Conservation (phyloP, 2,329 filamentous ascomycete genomes). For the Biscogniauxia marginata region DNA sequence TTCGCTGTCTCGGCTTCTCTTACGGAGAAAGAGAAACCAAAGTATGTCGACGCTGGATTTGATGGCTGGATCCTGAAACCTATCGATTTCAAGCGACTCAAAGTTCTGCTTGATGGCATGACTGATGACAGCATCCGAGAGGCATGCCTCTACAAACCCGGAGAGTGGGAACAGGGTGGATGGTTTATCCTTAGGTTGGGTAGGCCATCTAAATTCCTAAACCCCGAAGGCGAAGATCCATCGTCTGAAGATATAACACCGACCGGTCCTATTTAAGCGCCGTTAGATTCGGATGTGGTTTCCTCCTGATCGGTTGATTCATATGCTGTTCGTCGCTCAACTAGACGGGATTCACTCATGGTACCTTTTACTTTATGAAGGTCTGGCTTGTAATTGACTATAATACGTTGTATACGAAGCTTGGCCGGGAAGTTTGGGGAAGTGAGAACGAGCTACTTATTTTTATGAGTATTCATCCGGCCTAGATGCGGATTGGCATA, state of each 20-base stretch:
- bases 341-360: not conserved
- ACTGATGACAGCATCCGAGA: slow-evolving; percentile 57
- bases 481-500: not conserved
- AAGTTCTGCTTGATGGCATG: slow-evolving; percentile 68
- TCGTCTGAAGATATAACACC: not conserved
- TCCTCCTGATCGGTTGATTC: not conserved
- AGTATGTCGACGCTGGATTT: slow-evolving; percentile 76
- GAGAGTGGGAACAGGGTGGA: slow-evolving; percentile 80
- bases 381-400: not conserved
- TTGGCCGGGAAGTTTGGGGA: not conserved
- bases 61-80: slow-evolving; percentile 92
- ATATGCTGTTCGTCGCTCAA: not conserved
- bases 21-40: slow-evolving; percentile 64
- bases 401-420: not conserved
- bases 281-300: not conserved
- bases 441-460: not conserved
- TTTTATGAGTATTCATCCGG: not conserved
- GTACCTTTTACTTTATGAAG: not conserved
- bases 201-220: not conserved
- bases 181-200: slow-evolving; percentile 60
- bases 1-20: slow-evolving; percentile 86
- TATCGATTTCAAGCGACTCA: slow-evolving; percentile 75
- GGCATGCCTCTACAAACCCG: slow-evolving; percentile 65
- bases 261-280: not conserved
- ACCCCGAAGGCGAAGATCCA: slow-evolving; percentile 1